phyloP scores from a whole-genome alignment of 2,329 filamentous ascomycete species.

The Clonostachys byssicola region DNA sequence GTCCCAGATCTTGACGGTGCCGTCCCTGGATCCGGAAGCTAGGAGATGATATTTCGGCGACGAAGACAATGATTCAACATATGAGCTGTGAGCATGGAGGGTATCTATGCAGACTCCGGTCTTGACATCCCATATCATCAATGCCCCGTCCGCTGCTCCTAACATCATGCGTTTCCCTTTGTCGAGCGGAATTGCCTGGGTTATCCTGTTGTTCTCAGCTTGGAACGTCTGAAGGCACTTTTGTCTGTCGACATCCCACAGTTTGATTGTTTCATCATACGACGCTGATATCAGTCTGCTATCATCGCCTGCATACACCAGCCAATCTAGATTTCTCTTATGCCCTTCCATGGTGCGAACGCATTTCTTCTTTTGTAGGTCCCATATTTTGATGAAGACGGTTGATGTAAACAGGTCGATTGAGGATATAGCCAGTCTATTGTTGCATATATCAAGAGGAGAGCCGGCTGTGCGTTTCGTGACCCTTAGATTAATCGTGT shows the following conservation, averaged over 20 bases:
- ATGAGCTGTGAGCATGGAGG: no score
- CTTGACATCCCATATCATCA: slow-evolving; percentile 8
- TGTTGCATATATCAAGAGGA: no score
- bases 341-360: no score
- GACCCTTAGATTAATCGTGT: no score
- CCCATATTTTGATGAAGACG: slow-evolving; percentile 10
- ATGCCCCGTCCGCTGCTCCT: slow-evolving; percentile 3
- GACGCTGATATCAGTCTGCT: no score
- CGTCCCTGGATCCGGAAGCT: neutral
- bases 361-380: slow-evolving; percentile 7
- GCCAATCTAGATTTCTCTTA: no score
- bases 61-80: no score
- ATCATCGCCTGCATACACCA: no score
- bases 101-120: neutral
- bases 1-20: slow-evolving; percentile 2
- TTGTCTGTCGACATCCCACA: slow-evolving; percentile 2
- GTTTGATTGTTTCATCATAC: neutral
- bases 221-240: slow-evolving; percentile 2
- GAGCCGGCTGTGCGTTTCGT: no score
- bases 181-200: neutral
- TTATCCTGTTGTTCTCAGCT: neutral
- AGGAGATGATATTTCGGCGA: neutral
- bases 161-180: slow-evolving; percentile 4
- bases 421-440: no score
- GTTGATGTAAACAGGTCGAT: no score